Evolutionary conservation across 768 basidiomycete genomes (phyloP).

Genomic region (Pisolithus sp.): DNA sequence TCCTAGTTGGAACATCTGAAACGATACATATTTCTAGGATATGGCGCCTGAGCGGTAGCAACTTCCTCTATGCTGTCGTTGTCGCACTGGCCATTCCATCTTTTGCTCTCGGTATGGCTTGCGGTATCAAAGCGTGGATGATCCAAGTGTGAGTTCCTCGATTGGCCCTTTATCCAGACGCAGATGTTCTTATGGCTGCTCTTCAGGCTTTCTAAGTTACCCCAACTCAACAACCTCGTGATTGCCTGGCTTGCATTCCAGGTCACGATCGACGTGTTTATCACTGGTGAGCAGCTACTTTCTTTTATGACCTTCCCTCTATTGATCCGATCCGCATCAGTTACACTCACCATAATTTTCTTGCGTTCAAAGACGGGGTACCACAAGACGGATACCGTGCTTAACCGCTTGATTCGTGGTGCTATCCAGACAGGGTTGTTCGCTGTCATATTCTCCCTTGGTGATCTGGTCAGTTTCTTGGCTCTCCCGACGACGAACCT

Average conservation of each 20-base stretch:
- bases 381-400: conserved; percentile 43
- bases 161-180: background rate
- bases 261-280: conserved; percentile 37
- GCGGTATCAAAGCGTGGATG: conserved; percentile 38
- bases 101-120: conserved; percentile 38
- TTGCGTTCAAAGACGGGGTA: conserved; percentile 44
- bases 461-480: conserved; percentile 37
- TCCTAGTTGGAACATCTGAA: background rate
- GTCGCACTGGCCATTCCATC: conserved; percentile 33
- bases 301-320: background rate
- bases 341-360: conserved; percentile 24
- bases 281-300: conserved; percentile 30
- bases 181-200: background rate
- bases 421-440: conserved; percentile 51
- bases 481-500: conserved; percentile 23
- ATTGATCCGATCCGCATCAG: conserved; percentile 5
- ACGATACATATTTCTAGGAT: conserved; percentile 6
- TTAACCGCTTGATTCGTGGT: conserved; percentile 49
- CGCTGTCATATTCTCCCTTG: conserved; percentile 44
- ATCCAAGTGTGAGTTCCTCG: conserved; percentile 30
- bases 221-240: conserved; percentile 35
- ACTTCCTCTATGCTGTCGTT: conserved; percentile 28
- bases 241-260: conserved; percentile 44
- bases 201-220: conserved; percentile 36
- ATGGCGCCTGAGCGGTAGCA: conserved; percentile 8